Evolutionary conservation across 805 yeast species (phyloP).

Genomic region (Allodekkera sacchari): DNA sequence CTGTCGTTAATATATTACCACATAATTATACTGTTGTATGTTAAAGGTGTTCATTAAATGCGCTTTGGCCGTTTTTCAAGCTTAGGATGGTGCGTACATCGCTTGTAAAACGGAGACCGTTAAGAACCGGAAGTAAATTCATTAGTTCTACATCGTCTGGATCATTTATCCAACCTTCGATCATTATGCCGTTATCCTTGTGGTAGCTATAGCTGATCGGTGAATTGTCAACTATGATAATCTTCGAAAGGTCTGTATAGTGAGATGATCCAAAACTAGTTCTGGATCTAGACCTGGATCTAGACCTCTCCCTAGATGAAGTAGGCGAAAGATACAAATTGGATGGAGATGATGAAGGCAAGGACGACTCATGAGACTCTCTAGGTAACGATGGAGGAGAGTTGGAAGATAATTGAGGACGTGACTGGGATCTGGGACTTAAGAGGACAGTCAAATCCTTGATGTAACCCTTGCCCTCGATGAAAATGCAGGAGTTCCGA

Average conservation of each 20-base stretch:
- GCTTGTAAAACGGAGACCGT: constrained; percentile 67
- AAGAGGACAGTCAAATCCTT: constrained; percentile 48
- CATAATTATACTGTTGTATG: too few species aligned
- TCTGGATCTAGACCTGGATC: constrained; percentile 7
- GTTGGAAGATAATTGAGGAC: constrained; percentile 1
- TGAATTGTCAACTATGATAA: constrained; percentile 83
- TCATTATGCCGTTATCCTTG: constrained; percentile 81
- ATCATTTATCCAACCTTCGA: constrained; percentile 97
- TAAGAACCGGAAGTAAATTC: constrained; percentile 71
- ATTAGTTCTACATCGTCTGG: constrained; percentile 83
- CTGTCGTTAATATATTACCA: too few species aligned
- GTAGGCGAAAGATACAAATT: not conserved
- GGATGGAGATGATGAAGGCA: not conserved
- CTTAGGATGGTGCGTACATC: constrained; percentile 79
- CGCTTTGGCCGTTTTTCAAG: constrained; percentile 62
- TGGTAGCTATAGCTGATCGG: constrained; percentile 83
- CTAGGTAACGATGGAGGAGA: constrained; percentile 2
- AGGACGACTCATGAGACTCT: not conserved
- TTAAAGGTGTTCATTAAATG: constrained; percentile 30
- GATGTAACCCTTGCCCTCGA: constrained; percentile 79
- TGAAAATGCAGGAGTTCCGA: constrained; percentile 68
- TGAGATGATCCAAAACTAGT: constrained; percentile 2
- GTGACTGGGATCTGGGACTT: constrained; percentile 6
- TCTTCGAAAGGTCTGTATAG: constrained; percentile 49
- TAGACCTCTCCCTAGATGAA: constrained; percentile 1